Conservation (phyloP, 2,329 filamentous ascomycete species). For the Daldinia sp. region DNA sequence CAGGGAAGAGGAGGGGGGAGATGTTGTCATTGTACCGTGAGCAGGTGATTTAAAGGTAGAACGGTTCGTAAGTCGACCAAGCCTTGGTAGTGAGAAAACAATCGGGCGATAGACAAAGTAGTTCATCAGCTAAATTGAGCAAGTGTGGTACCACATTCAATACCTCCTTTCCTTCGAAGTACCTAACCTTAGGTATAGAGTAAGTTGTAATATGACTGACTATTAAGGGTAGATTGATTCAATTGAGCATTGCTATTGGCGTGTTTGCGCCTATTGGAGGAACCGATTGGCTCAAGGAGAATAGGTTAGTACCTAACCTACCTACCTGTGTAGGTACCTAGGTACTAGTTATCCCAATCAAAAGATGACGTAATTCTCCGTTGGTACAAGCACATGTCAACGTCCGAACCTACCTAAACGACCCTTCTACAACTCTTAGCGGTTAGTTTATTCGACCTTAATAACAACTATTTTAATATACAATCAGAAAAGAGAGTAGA, state of each 20-base stretch:
- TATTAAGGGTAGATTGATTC: neutral
- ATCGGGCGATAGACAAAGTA: conserved; percentile 15
- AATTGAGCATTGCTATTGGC: conserved; percentile 15
- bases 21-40: conserved; percentile 20
- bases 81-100: conserved; percentile 25
- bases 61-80: conserved; percentile 35
- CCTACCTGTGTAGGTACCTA: too few species aligned
- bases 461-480: too few species aligned
- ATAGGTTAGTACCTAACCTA: too few species aligned
- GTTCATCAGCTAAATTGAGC: conserved; percentile 19
- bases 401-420: too few species aligned
- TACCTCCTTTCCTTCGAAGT: neutral
- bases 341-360: neutral
- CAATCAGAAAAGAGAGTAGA: neutral
- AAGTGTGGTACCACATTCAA: neutral
- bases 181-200: neutral
- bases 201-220: neutral
- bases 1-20: conserved; percentile 36
- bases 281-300: too few species aligned
- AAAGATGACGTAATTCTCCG: conserved; percentile 22
- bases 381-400: neutral
- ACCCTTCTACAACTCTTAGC: too few species aligned
- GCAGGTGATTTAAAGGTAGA: conserved; percentile 2
- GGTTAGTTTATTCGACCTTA: too few species aligned
- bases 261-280: neutral